These are phyloP conservation scores for Lepidium africanum DNA, from an alignment of 345 rosid species.

Conservation along the genomic window DNA sequence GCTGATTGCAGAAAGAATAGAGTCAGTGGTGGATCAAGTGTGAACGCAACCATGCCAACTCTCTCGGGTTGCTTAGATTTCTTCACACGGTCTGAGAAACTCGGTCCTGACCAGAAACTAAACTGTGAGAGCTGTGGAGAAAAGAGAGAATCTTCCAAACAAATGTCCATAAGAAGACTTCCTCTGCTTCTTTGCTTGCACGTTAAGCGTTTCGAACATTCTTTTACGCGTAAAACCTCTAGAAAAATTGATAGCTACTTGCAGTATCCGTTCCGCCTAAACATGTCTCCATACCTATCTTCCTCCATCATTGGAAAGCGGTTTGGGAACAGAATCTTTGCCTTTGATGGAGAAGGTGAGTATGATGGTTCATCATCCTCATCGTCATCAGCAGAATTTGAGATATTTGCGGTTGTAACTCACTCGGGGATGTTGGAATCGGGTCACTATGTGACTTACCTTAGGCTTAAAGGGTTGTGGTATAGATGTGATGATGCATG, in stretches of 20 bases:
- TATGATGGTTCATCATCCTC: conserved; percentile 30
- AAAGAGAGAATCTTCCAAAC: conserved; percentile 69
- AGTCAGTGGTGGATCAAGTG: conserved; percentile 20
- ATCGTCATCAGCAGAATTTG: conserved; percentile 44
- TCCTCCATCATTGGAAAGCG: conserved; percentile 65
- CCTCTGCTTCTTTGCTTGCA: conserved; percentile 82
- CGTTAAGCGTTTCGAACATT: conserved; percentile 87
- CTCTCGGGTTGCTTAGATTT: conserved; percentile 75
- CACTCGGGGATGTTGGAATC: conserved; percentile 84
- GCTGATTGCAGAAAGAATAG: conserved; percentile 24
- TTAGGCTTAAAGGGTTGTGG: conserved; percentile 69
- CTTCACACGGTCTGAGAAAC: conserved; percentile 73
- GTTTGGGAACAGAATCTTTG: conserved; percentile 62
- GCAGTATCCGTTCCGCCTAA: conserved; percentile 75
- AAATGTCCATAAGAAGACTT: conserved; percentile 82
- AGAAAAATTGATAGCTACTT: conserved; percentile 69
- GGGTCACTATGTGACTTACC: conserved; percentile 78
- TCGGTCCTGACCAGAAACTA: conserved; percentile 84
- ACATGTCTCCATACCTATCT: conserved; percentile 76
- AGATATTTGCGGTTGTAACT: conserved; percentile 77
- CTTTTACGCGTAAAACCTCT: conserved; percentile 47
- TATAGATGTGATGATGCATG: conserved; percentile 93
- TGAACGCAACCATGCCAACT: conserved; percentile 38
- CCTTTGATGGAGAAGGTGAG: conserved; percentile 52
- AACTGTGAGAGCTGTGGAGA: conserved; percentile 79